Base-by-base conservation (phyloP, 2,329 filamentous ascomycete genomes). In the Emmonsiellopsis sp. region DNA sequence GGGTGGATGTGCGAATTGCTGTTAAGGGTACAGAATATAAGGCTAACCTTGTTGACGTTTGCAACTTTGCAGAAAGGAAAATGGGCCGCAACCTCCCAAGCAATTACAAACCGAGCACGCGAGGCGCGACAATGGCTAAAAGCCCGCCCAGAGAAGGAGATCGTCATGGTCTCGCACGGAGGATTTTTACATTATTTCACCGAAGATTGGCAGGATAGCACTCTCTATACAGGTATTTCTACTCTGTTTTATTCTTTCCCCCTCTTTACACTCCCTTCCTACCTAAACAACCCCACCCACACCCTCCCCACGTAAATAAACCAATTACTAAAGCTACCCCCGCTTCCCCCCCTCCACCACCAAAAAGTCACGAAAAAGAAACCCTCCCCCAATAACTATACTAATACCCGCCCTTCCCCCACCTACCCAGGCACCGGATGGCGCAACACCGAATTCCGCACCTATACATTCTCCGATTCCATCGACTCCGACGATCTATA, bases 151-250 rank as follows among this genome's bases (percentile, higher is more conserved):
- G 78, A 81, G 61, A 83, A 87, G 62, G 80, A 92, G 60, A 80
- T 95, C 32, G 82, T 85, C 0, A 77, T 90, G 2, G 88, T 94
- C 6, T 86, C 88, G 2, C 90, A 95, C 62, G 90, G 90, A 1
- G 87, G 86, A 1, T 87, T 91, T 61, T 66, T 95, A 62, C 90
- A 95, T 67, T 94, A 88, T 62, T 72, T 95, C 57, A 93, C 88
- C 0, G 81, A 90, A 60, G 89, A 95, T 63, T 94, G 84, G 82
- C 75, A 82, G 52, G 86, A 83, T 42, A 77, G 61, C 61, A 74
- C 72, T 47, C 65, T 68, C 43, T 74, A 73, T 59, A 65, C 71
- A 55, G 76, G 74, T 75, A 65, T 31, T 65, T 59, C 13, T 17
- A 27, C 21, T 10, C 40, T 21, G 7, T 10, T 21, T 2, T 42